Evolutionary conservation across 305 asterid species (phyloP).

Genomic region (Rubia peregrina): DNA sequence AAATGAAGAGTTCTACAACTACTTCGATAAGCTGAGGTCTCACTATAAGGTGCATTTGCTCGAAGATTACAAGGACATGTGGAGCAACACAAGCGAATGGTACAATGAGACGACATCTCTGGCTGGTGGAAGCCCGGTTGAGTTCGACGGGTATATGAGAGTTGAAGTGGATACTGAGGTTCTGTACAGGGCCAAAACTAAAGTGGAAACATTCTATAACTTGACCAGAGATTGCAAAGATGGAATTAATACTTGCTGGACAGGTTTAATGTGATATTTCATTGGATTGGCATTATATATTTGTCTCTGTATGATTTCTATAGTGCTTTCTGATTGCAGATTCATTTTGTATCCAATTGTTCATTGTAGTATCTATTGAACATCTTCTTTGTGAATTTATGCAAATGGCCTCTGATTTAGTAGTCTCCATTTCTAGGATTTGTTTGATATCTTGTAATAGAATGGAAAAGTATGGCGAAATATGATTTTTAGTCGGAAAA

Average conservation of each 20-base stretch:
- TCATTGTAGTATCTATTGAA: constrained; percentile 5
- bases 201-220: constrained; percentile 81
- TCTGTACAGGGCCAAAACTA: constrained; percentile 65
- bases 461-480: not conserved
- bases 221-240: constrained; percentile 88
- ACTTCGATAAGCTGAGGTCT: constrained; percentile 87
- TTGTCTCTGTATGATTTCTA: not conserved
- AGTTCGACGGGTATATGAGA: constrained; percentile 89
- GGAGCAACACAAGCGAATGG: constrained; percentile 94
- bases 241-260: constrained; percentile 71
- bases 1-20: constrained; percentile 68
- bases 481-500: too few species aligned
- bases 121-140: constrained; percentile 59
- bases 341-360: not conserved
- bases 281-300: not conserved
- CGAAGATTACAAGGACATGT: constrained; percentile 64
- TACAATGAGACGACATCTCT: constrained; percentile 60
- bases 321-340: not conserved
- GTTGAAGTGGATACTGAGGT: constrained; percentile 98
- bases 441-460: not conserved
- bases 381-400: not conserved
- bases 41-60: constrained; percentile 81
- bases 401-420: not conserved
- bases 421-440: not conserved
- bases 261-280: constrained; percentile 12